A percentile compares a stretch with the other conserved stretches of the same genome.
Conservation (phyloP, 805 yeast species). For the Spathaspora hagerdaliae region DNA sequence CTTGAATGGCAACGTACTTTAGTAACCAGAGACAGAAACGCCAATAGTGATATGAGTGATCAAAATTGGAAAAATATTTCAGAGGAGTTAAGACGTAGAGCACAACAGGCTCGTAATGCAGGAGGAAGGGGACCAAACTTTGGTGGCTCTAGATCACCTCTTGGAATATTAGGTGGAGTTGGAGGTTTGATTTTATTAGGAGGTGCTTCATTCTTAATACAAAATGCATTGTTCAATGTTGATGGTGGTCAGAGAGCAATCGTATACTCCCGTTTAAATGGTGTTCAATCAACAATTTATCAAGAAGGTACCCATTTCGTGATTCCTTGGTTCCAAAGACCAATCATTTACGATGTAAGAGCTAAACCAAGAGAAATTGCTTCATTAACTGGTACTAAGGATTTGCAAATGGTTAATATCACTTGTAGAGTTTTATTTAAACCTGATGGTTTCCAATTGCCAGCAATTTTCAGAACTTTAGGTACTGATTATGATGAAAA, state of each 20-base stretch:
- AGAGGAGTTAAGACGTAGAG: constrained; percentile 39
- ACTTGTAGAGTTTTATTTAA: constrained; percentile 96
- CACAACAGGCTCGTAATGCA: constrained; percentile 21
- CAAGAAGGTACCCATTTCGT: constrained; percentile 94
- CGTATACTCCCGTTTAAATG: constrained; percentile 81
- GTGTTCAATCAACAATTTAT: constrained; percentile 78
- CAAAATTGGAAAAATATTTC: constrained; percentile 40
- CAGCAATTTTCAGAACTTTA: constrained; percentile 83
- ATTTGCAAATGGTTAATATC: constrained; percentile 97
- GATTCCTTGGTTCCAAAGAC: constrained; percentile 92
- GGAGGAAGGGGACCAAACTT: constrained; percentile 2
- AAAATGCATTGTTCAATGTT: constrained; percentile 53
- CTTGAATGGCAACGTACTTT: too few species aligned
- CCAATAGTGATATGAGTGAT: constrained; percentile 28
- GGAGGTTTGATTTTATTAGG: constrained; percentile 40
- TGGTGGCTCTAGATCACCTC: constrained; percentile 30
- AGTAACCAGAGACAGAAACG: too few species aligned
- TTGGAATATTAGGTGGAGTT: constrained; percentile 37
- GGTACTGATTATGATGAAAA: constrained; percentile 96
- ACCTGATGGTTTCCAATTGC: constrained; percentile 76
- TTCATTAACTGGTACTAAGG: constrained; percentile 95
- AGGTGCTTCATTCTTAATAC: constrained; percentile 37
- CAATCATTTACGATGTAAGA: constrained; percentile 88
- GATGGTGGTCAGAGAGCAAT: constrained; percentile 99
- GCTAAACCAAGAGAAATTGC: constrained; percentile 97